Conservation (phyloP, 768 basidiomycete genomes). For the Panaeolus papilionaceus region DNA sequence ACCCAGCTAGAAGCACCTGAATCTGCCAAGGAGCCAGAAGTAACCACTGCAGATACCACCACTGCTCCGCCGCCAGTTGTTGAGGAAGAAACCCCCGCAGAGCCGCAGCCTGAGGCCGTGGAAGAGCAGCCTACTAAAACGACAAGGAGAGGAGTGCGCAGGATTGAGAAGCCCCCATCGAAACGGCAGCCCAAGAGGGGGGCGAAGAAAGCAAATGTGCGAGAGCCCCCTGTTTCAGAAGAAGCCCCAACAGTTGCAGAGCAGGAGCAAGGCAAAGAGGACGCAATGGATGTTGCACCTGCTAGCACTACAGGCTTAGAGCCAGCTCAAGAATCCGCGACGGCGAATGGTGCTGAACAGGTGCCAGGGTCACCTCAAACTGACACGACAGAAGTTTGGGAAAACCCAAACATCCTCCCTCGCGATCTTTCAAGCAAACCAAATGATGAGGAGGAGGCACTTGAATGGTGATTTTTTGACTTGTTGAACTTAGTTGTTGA, state of each 20-base stretch:
- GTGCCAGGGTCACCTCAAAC: background rate
- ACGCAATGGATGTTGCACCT: background rate
- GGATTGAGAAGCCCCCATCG: constrained; percentile 2
- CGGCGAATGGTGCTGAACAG: background rate
- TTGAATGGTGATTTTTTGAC: constrained; percentile 4
- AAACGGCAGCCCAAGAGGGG: constrained; percentile 9
- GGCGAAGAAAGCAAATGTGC: background rate
- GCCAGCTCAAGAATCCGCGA: background rate
- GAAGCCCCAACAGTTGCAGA: background rate
- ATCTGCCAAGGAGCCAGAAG: background rate
- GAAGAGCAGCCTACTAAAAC: constrained; percentile 5
- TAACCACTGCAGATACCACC: background rate
- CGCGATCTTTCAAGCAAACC: constrained; percentile 6
- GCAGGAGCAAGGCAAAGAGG: background rate
- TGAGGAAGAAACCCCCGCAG: background rate
- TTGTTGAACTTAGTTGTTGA: background rate
- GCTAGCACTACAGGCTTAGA: too few relatives aligned
- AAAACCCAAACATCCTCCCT: background rate
- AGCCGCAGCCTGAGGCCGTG: background rate
- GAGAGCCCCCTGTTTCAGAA: constrained; percentile 2
- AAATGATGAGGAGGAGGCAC: background rate
- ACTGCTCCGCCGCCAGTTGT: background rate
- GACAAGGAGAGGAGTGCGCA: background rate
- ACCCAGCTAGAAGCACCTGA: background rate
- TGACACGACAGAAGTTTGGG: background rate